Evolutionary conservation across 2,329 filamentous ascomycete species (phyloP).

Genomic region (Epichloe glyceriae): DNA sequence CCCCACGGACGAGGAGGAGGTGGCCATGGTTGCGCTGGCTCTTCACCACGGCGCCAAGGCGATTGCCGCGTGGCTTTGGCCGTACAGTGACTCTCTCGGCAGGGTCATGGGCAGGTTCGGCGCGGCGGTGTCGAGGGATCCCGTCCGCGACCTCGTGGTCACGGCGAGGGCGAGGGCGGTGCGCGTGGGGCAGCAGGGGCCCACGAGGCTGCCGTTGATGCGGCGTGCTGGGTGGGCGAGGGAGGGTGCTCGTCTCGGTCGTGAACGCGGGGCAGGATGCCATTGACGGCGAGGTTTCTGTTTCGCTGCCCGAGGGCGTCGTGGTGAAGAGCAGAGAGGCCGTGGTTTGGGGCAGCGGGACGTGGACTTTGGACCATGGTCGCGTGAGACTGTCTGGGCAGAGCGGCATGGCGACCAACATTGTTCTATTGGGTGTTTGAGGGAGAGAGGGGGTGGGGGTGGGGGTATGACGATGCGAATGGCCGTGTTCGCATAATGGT

Average conservation of each 20-base stretch:
- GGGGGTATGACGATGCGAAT: background rate
- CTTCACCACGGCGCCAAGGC: conserved; percentile 33
- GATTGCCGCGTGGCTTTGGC: conserved; percentile 33
- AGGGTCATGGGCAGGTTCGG: conserved; percentile 27
- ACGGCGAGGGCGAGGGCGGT: conserved; percentile 13
- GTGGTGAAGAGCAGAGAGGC: conserved; percentile 3
- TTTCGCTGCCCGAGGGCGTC: conserved; percentile 8
- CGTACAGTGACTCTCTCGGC: conserved; percentile 23
- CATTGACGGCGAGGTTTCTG: conserved; percentile 4
- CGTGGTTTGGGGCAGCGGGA: conserved; percentile 11
- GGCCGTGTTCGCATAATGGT: background rate
- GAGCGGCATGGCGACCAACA: conserved; percentile 14
- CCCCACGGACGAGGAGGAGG: conserved; percentile 28
- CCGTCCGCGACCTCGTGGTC: conserved; percentile 27
- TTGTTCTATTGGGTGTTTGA: conserved; percentile 8
- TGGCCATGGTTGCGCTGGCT: conserved; percentile 31
- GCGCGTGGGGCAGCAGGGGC: conserved; percentile 1
- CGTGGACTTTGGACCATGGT: conserved; percentile 7
- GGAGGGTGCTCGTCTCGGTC: conserved; percentile 11
- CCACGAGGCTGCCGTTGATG: conserved; percentile 9
- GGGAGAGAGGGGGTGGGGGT: background rate
- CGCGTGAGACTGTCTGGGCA: conserved; percentile 5
- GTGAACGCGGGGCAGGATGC: conserved; percentile 13
- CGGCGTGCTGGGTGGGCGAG: conserved; percentile 12
- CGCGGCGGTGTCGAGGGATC: conserved; percentile 20